phyloP scores from a whole-genome alignment of 2,329 filamentous ascomycete species.

The Aureobasidium melanogenum region DNA sequence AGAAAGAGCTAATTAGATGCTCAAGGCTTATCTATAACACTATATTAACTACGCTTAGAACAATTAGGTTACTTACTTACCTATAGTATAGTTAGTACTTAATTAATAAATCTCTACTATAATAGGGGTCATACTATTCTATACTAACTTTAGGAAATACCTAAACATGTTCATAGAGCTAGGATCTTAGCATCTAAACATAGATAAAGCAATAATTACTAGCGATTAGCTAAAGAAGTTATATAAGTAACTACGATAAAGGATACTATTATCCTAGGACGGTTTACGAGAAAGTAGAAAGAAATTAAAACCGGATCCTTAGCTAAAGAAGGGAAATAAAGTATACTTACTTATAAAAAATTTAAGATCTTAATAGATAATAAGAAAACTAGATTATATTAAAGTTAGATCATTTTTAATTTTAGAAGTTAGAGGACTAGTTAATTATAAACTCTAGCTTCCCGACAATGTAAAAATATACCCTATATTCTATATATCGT shows the following conservation, averaged over 20 bases:
- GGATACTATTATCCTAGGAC: conserved; percentile 7
- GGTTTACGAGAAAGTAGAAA: not conserved
- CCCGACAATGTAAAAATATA: not conserved
- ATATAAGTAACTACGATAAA: conserved; percentile 1
- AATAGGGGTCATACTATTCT: conserved; percentile 18
- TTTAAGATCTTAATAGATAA: conserved; percentile 12
- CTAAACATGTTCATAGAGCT: conserved; percentile 4
- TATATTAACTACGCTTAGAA: conserved; percentile 19
- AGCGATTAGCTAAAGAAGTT: conserved; percentile 4
- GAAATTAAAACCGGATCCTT: conserved; percentile 8
- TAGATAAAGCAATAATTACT: not conserved
- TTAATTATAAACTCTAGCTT: conserved; percentile 7
- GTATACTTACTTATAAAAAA: conserved; percentile 16
- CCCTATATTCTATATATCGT: not conserved
- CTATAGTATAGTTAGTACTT: conserved; percentile 18
- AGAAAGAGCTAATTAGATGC: conserved; percentile 20
- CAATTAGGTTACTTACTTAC: conserved; percentile 18
- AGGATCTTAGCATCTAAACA: not conserved
- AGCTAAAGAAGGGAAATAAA: conserved; percentile 17
- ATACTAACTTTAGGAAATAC: conserved; percentile 14
- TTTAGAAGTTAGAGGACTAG: conserved; percentile 7
- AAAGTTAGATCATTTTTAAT: conserved; percentile 17
- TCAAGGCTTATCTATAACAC: conserved; percentile 20
- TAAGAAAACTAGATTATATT: conserved; percentile 15
- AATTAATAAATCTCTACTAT: conserved; percentile 17